A percentile compares a stretch with the other conserved stretches of the same genome.
Evolutionary conservation across 768 basidiomycete genomes (phyloP).

Genomic region (Rossbeevera mucosa): DNA sequence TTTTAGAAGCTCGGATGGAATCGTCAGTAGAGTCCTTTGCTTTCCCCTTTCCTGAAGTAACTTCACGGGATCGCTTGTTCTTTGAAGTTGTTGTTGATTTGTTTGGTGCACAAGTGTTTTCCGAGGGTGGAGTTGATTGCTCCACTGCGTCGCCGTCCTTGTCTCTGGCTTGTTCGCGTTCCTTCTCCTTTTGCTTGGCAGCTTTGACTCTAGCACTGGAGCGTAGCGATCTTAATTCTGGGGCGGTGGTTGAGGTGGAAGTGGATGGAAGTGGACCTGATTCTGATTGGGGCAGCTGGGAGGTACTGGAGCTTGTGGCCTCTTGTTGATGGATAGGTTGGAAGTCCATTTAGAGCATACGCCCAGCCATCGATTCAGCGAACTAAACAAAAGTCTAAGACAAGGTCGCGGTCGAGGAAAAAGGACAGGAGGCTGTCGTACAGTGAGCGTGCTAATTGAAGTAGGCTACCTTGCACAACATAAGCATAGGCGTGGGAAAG

Average conservation of each 20-base stretch:
- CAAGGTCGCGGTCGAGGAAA: constrained; percentile 25
- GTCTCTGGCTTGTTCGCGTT: constrained; percentile 49
- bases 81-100: constrained; percentile 38
- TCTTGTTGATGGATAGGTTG: constrained; percentile 66
- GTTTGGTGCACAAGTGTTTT: constrained; percentile 40
- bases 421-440: constrained; percentile 17
- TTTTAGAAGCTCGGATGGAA: constrained; percentile 49
- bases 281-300: constrained; percentile 41
- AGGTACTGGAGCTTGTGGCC: constrained; percentile 59
- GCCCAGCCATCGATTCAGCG: constrained; percentile 75
- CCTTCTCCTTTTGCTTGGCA: constrained; percentile 62
- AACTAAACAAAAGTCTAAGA: constrained; percentile 15
- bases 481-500: constrained; percentile 32
- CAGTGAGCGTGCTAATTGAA: constrained; percentile 23
- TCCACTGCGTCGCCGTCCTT: constrained; percentile 50
- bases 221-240: constrained; percentile 58
- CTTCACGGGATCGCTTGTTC: constrained; percentile 51
- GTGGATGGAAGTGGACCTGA: constrained; percentile 32
- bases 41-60: constrained; percentile 53
- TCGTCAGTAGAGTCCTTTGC: constrained; percentile 57
- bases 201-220: constrained; percentile 74
- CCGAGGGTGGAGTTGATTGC: constrained; percentile 37
- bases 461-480: constrained; percentile 19
- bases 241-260: constrained; percentile 32
- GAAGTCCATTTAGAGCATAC: constrained; percentile 90